phyloP scores from a whole-genome alignment of 2,329 filamentous ascomycete species.

The Verticillium klebahnii region DNA sequence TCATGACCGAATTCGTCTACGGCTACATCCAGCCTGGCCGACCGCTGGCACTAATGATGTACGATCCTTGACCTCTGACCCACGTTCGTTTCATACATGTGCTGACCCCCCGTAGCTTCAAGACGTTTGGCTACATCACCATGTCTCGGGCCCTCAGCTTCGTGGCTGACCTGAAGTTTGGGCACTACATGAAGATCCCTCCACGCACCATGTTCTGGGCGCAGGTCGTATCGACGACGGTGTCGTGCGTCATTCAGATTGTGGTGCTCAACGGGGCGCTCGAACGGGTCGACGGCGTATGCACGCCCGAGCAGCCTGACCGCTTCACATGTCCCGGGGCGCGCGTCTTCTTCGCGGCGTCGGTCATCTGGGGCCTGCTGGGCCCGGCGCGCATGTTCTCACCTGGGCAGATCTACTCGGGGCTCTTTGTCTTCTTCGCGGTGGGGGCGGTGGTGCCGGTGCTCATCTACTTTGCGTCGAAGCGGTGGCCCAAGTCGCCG shows the following conservation, averaged over 20 bases:
- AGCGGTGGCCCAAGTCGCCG: constrained; percentile 46
- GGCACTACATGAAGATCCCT: constrained; percentile 70
- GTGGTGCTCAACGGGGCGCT: constrained; percentile 59
- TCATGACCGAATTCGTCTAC: constrained; percentile 69
- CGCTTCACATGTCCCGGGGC: constrained; percentile 62
- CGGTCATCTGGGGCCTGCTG: constrained; percentile 64
- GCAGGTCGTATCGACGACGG: constrained; percentile 61
- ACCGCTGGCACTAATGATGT: constrained; percentile 71
- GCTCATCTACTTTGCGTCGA: constrained; percentile 43
- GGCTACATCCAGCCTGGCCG: constrained; percentile 72
- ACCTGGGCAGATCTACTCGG: constrained; percentile 56
- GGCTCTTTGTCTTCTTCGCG: constrained; percentile 55
- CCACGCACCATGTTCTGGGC: constrained; percentile 62
- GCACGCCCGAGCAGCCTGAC: constrained; percentile 49
- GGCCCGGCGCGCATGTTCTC: constrained; percentile 61
- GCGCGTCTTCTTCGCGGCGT: constrained; percentile 61
- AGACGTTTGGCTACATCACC: constrained; percentile 59
- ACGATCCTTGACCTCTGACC: constrained; percentile 15
- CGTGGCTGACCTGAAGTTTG: constrained; percentile 63
- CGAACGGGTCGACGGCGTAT: constrained; percentile 58
- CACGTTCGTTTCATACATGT: background rate
- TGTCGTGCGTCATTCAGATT: constrained; percentile 64
- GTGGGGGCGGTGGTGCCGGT: constrained; percentile 51
- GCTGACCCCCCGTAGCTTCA: constrained; percentile 41
- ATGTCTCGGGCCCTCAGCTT: constrained; percentile 64